A percentile compares a stretch with the other conserved stretches of the same genome.
Evolutionary conservation across 1,284 basidiomycete genomes (phyloP).

Genomic region (Apiotrichum siamense): DNA sequence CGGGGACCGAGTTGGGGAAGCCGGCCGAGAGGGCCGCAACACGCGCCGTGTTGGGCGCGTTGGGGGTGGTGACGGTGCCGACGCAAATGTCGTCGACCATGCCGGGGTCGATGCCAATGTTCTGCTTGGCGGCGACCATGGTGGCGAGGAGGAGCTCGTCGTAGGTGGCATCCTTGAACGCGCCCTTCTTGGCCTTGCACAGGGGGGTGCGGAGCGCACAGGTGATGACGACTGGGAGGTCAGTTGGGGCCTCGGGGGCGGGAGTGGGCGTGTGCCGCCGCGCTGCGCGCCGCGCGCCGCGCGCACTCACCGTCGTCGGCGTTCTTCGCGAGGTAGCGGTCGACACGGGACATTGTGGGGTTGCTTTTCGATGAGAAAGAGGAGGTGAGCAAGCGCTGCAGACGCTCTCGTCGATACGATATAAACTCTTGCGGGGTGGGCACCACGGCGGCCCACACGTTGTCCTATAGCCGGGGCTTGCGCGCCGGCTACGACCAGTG

Average conservation of each 20-base stretch:
- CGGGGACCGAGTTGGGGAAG: constrained; percentile 49
- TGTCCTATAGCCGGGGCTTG: neutral
- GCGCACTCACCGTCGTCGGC: constrained; percentile 7
- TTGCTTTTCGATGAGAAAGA: neutral
- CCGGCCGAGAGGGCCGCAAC: constrained; percentile 12
- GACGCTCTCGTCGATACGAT: neutral
- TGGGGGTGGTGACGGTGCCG: constrained; percentile 12
- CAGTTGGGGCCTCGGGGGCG: neutral
- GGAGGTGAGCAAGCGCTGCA: neutral
- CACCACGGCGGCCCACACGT: neutral
- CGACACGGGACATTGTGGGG: constrained; percentile 1
- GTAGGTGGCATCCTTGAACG: constrained; percentile 19
- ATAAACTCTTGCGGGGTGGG: neutral
- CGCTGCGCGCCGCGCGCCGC: neutral
- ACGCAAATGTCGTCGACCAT: constrained; percentile 20
- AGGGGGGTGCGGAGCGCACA: constrained; percentile 24
- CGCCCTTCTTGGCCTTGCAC: constrained; percentile 24
- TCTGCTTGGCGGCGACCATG: constrained; percentile 17
- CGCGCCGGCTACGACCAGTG: too few species aligned
- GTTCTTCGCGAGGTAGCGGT: constrained; percentile 10
- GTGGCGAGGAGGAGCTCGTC: constrained; percentile 21
- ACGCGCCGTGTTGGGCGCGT: constrained; percentile 13
- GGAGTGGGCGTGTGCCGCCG: neutral
- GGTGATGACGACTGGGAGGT: constrained; percentile 13
- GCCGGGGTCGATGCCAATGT: constrained; percentile 17